These are phyloP conservation scores for Penicillium hordei DNA, from an alignment of 2,329 filamentous ascomycete genomes.

Conservation along the genomic window DNA sequence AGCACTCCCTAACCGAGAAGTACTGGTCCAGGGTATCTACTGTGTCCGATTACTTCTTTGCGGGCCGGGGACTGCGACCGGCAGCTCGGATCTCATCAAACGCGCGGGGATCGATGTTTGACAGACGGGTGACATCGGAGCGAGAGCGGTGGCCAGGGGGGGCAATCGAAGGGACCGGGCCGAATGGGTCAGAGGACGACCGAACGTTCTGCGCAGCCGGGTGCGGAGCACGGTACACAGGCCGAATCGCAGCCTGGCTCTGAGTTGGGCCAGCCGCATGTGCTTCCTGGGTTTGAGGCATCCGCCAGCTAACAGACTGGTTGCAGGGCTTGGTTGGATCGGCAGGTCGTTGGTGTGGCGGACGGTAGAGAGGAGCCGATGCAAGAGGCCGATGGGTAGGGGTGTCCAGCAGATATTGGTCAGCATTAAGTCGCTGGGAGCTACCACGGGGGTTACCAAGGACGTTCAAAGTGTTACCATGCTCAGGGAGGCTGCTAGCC, in stretches of 20 bases:
- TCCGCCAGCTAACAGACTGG: neutral
- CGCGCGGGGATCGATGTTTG: neutral
- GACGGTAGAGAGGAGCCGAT: neutral
- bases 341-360: neutral
- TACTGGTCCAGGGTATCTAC: too few relatives aligned
- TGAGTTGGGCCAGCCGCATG: neutral
- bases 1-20: neutral
- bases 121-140: neutral
- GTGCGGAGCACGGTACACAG: neutral
- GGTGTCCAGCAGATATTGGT: neutral
- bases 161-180: neutral
- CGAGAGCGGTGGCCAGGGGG: neutral
- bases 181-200: slow-evolving; percentile 2
- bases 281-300: neutral
- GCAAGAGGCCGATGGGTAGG: neutral
- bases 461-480: neutral
- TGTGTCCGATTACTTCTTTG: neutral
- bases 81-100: neutral
- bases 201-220: slow-evolving; percentile 1
- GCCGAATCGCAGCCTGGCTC: neutral
- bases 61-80: neutral
- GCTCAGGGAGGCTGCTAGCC: neutral
- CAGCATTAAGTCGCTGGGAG: neutral
- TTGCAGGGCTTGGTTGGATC: neutral
- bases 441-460: neutral